phyloP scores from a whole-genome alignment of 768 basidiomycete species.

The Termitomyces sp. region DNA sequence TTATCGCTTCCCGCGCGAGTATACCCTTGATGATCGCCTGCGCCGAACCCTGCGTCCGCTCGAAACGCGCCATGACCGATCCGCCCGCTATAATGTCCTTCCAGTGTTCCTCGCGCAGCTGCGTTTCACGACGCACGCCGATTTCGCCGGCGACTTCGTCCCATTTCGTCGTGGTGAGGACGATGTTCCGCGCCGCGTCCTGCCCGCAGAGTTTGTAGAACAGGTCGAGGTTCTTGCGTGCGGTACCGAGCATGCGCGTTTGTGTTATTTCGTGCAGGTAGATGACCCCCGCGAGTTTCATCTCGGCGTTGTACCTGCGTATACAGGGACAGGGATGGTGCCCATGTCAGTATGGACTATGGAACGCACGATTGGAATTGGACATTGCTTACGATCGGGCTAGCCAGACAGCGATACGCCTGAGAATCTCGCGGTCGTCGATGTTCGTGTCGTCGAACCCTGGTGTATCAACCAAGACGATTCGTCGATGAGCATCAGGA shows the following conservation, averaged over 20 bases:
- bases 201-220: constrained; percentile 12
- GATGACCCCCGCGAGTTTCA: constrained; percentile 14
- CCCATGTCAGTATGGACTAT: no score
- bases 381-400: constrained; percentile 11
- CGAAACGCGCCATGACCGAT: constrained; percentile 5
- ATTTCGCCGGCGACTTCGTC: background rate
- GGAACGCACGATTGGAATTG: no score
- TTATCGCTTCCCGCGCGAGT: constrained; percentile 5
- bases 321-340: no score
- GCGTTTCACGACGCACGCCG: constrained; percentile 4
- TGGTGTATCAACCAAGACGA: constrained; percentile 19
- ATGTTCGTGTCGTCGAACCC: constrained; percentile 17
- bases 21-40: constrained; percentile 3
- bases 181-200: constrained; percentile 6
- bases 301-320: constrained; percentile 9
- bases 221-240: constrained; percentile 14
- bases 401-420: constrained; percentile 15
- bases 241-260: constrained; percentile 10
- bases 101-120: constrained; percentile 7
- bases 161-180: constrained; percentile 15
- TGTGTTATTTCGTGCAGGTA: constrained; percentile 14
- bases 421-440: constrained; percentile 14
- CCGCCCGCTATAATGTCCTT: constrained; percentile 1
- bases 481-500: constrained; percentile 6
- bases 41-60: background rate